Conservation (phyloP, 176 grass and related monocot species). For the Phoenix roebelenii region DNA sequence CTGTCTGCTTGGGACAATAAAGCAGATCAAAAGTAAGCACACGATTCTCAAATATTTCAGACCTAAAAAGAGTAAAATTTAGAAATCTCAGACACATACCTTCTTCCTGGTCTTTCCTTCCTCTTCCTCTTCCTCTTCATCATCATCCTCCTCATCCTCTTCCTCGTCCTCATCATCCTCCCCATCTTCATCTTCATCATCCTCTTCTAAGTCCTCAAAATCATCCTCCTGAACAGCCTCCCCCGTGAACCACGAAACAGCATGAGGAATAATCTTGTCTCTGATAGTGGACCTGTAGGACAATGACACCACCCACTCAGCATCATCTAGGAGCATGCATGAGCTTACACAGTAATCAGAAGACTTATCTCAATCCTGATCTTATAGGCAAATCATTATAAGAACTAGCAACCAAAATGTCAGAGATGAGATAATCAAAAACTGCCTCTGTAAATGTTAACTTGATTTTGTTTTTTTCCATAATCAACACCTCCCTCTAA, state of each 20-base stretch:
- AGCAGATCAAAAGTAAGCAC: not conserved
- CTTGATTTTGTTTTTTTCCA: too few relatives aligned
- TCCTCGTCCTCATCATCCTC: not conserved
- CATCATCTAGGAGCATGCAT: not conserved
- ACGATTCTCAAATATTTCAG: not conserved
- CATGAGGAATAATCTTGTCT: slow-evolving; percentile 17
- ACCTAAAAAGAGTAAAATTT: too few relatives aligned
- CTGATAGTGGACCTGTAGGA: not conserved
- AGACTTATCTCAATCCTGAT: too few relatives aligned
- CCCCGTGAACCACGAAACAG: slow-evolving; percentile 17
- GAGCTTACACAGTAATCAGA: too few relatives aligned
- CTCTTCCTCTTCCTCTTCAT: not conserved
- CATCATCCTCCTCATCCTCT: not conserved
- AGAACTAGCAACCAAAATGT: too few relatives aligned
- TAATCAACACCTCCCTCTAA: too few relatives aligned
- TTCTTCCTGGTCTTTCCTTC: not conserved
- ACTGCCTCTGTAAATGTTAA: too few relatives aligned
- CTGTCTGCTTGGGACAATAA: slow-evolving; percentile 1
- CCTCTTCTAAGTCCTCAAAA: not conserved
- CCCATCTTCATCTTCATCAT: not conserved
- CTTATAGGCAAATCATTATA: too few relatives aligned
- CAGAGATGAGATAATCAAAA: too few relatives aligned
- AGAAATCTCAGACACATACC: not conserved
- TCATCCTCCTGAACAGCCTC: slow-evolving; percentile 11
- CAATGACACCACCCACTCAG: not conserved